Evolutionary conservation across 306 rosid genomes (phyloP), one percentile per base, ranked within the genome.

Genomic region (Fagus crenata): DNA sequence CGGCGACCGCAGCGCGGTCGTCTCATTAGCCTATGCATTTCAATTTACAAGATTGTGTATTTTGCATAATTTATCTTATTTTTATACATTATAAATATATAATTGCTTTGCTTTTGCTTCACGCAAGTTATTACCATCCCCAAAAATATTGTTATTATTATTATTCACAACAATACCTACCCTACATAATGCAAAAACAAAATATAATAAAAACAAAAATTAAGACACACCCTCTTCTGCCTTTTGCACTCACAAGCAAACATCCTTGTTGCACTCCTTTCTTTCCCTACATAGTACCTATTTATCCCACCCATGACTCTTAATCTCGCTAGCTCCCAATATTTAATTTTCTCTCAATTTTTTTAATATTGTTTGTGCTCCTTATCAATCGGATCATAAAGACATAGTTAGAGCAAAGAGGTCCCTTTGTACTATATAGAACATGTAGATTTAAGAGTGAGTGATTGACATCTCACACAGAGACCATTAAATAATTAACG

Each of bases 231-330:
- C 67, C 40, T 78, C 89, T 83, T 86, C 86, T 87, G 86, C 93
- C 89, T 85, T 87, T 87, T 87, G 87, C 93, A 72, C 53, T 89
- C 89, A 82, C 82, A 89, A 88, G 92, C 96, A 91, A 87, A 87
- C 92, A 89, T 89, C 80, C 89, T 40, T 84, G 81, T 61, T 78
- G 32, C 75, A 68, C 81, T 49, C 42, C 37, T 37, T 59, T 65
- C 74, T 67, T 32, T 49, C 6, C 42, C 67, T 75, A 46, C 32
- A 18, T 31, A 67, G 39, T 67, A 17, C 65, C 67, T 72, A 61
- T 77, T 78, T 59, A 28, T 69, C 60, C 42, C 53, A 67, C 33
- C 51, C 28, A 22, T 22, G 28, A 22, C 28, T 22, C 51, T 46
- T 9, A 9, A 12, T 46, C 70, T 64, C 28, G 28, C 28, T 22